A percentile compares a stretch with the other conserved stretches of the same genome.
Conservation (phyloP, 2,329 filamentous ascomycete species). For the Pyrenochaeta sp. region DNA sequence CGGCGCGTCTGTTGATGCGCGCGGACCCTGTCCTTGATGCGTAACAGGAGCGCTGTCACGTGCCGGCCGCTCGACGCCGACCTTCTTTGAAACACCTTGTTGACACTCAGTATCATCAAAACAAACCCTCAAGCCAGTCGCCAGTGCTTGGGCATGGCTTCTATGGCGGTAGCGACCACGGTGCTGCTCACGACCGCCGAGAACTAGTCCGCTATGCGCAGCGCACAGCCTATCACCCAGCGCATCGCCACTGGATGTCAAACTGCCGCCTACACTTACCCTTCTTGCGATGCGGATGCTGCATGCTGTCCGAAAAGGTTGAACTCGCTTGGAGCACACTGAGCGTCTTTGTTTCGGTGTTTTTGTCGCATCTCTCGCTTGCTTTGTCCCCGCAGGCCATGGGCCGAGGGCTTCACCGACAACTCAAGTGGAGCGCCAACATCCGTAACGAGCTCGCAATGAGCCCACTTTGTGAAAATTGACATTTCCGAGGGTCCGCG, state of each 20-base stretch:
- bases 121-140: constrained; percentile 18
- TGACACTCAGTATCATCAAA: constrained; percentile 23
- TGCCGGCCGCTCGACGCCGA: constrained; percentile 7
- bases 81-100: constrained; percentile 20
- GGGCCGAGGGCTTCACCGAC: constrained; percentile 44
- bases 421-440: constrained; percentile 33
- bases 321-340: constrained; percentile 13
- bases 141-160: constrained; percentile 19
- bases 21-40: constrained; percentile 4
- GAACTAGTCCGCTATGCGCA: constrained; percentile 25
- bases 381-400: constrained; percentile 37
- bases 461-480: constrained; percentile 24
- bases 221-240: constrained; percentile 39
- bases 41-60: constrained; percentile 22
- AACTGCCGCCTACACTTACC: constrained; percentile 30
- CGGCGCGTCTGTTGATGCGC: constrained; percentile 15
- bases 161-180: constrained; percentile 23
- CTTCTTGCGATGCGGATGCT: constrained; percentile 17
- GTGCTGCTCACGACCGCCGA: constrained; percentile 21
- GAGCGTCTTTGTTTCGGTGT: constrained; percentile 12
- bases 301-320: constrained; percentile 18
- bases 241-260: constrained; percentile 35
- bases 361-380: constrained; percentile 28
- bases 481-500: constrained; percentile 28
- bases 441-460: constrained; percentile 35